Base-by-base conservation (phyloP, 164 flowering plant genomes). In the Pachysandra terminalis region DNA sequence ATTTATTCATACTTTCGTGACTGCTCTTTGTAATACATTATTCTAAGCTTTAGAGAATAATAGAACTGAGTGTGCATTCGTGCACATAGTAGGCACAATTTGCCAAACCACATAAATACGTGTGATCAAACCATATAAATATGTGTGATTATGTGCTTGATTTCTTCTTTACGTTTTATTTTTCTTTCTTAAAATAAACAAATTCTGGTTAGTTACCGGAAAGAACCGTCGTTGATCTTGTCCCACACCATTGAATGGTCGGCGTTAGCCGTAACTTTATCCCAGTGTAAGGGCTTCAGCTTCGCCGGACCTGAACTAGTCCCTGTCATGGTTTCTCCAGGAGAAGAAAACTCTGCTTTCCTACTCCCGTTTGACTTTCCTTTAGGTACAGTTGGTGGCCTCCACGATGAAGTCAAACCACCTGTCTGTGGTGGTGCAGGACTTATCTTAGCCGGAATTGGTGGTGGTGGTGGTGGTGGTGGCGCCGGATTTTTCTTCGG, bases 231-330 rank as follows among this genome's bases (percentile, higher is more conserved):
- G 17, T 80, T 77, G 37, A 90, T 71, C 59, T 89, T 88, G 80
- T 87, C 86, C 99, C 97, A 89, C 19, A 86, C 97, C 97, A 87
- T 92, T 32, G 99, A 89, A 68, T 90, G 96, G 32, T 87, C 83
- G 0, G 77, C 68, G 53, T 88, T 81, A 0, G 80, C 78, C 59
- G 81, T 81, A 59, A 95, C 83, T 68, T 92, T 88, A 59, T 92
- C 99, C 97, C 97, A 92, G 55, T 90, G 98, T 75, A 92, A 71
- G 1, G 99, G 93, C 80, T 89, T 92, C 75, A 95, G 41, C 68
- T 87, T 89, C 35, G 88, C 77, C 71, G 83, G 85, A 19, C 72
- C 80, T 13, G 32, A 25, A 22, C 37, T 68, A 37, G 40, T 41
- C 22, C 26, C 68, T 55, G 19, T 58, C 17, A 61, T 55, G 25